Conservation (phyloP, 2,329 filamentous ascomycete genomes). For the Ascochyta clinopodiicola region DNA sequence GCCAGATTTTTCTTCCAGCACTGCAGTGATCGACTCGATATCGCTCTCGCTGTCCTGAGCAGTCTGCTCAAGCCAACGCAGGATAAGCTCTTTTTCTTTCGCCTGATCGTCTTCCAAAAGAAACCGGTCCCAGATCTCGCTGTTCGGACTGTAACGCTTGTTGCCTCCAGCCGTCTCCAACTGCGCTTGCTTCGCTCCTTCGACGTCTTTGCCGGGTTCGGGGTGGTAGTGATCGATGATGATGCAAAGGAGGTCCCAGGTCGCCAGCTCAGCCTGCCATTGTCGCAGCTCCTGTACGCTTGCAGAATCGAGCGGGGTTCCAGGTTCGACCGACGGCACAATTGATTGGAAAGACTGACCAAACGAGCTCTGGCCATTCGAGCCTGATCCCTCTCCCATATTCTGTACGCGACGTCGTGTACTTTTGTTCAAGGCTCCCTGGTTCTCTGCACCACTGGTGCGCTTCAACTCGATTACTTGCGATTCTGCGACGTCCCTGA, state of each 20-base stretch:
- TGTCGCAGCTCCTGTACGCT: slow-evolving; percentile 62
- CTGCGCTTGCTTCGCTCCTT: slow-evolving; percentile 41
- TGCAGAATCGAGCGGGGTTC: slow-evolving; percentile 33
- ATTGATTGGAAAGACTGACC: slow-evolving; percentile 28
- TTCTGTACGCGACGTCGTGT: slow-evolving; percentile 42
- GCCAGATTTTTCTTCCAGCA: slow-evolving; percentile 74
- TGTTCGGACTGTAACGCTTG: slow-evolving; percentile 64
- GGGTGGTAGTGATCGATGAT: slow-evolving; percentile 73
- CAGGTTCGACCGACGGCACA: slow-evolving; percentile 24
- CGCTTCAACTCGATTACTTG: slow-evolving; percentile 56
- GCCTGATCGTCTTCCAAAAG: slow-evolving; percentile 74
- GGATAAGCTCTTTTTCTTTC: slow-evolving; percentile 77
- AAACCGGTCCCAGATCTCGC: slow-evolving; percentile 75
- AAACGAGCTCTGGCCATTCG: slow-evolving; percentile 19
- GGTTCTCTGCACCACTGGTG: slow-evolving; percentile 50
- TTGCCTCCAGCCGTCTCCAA: slow-evolving; percentile 41
- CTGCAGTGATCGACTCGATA: slow-evolving; percentile 76
- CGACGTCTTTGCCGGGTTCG: slow-evolving; percentile 41
- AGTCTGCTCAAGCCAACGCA: slow-evolving; percentile 85
- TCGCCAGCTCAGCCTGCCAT: slow-evolving; percentile 84
- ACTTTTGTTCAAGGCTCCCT: slow-evolving; percentile 39
- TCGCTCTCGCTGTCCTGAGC: slow-evolving; percentile 71
- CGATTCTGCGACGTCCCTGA: slow-evolving; percentile 59
- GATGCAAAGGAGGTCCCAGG: slow-evolving; percentile 84
- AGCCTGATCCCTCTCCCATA: slow-evolving; percentile 31